Base-by-base conservation (phyloP, 169 alveolate genomes). In the Plasmodium yoelii region DNA sequence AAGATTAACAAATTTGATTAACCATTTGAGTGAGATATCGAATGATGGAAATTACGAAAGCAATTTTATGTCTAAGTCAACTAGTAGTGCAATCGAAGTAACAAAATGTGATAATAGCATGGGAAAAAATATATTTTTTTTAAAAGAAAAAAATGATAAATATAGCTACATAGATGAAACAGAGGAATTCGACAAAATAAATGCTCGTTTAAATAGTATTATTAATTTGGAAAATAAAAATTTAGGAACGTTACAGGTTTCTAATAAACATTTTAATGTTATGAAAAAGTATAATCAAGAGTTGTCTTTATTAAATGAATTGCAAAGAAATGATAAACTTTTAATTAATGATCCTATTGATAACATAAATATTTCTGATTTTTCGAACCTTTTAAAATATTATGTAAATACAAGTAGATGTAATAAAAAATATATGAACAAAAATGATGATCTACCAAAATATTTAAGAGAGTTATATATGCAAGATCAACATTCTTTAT, bases 251-350 rank as follows among this genome's bases (percentile, higher is more conserved):
- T 63, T 49, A 34, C 42, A 53, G 51, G 53, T 26, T 19, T 68
- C 51, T 18, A 75, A 75, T 64, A 24, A 34, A 22, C 71, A 75
- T 49, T 75, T 63, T 39, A 39, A 28, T 59, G 64, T 42, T 15
- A 28, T 75, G 61, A 75, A 75, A 24, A 59, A 64, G 39, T 75
- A 61, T 22, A 61, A 75, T 18, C 69, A 75, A 75, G 88, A 75
- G 42, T 47, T 75, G 44, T 75, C 88, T n/a, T 24, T 75, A 49
- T 15, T 75, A 56, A 75, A 75, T 49, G 75, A 75, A 18, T 49
- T 75, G 22, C 73, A 56, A 46, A 75, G 61, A 10, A 44, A 42
- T 5, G 88, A 75, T 28, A 75, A 75, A 24, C 34, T 4, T 3
- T 8, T 63, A 34, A 46, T 46, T 51, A 75, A 47, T 7, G 88